A percentile compares a stretch with the other conserved stretches of the same genome.
Evolutionary conservation across 495 filamentous ascomycete genomes (phyloP).

Genomic region (Podospora comata): DNA sequence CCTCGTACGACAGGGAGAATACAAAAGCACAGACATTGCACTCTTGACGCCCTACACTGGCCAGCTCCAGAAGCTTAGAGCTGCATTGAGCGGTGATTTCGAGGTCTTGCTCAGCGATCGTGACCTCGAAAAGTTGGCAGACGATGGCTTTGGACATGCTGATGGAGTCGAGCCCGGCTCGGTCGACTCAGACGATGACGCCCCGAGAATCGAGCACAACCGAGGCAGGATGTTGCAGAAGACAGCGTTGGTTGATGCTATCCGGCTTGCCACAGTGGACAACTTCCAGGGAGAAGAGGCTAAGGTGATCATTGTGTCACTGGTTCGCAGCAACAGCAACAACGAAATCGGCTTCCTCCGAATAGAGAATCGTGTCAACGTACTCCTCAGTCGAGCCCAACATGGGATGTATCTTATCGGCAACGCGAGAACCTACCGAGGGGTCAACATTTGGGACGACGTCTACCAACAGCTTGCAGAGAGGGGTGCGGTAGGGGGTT

Average conservation of each 20-base stretch:
- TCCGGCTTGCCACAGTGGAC: conserved; percentile 78
- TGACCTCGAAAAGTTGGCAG: conserved; percentile 60
- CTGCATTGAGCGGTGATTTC: conserved; percentile 48
- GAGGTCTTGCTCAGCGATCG: conserved; percentile 65
- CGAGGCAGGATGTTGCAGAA: conserved; percentile 31
- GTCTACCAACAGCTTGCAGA: conserved; percentile 55
- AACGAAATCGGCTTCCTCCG: conserved; percentile 65
- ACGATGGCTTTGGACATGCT: conserved; percentile 39
- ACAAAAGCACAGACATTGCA: conserved; percentile 65
- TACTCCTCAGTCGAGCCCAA: conserved; percentile 67
- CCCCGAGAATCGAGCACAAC: no score
- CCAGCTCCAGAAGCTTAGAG: conserved; percentile 62
- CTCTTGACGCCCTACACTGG: conserved; percentile 75
- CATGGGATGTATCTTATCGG: conserved; percentile 87
- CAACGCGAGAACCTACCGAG: conserved; percentile 55
- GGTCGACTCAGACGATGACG: no score
- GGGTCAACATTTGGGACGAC: conserved; percentile 67
- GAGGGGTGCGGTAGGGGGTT: conserved; percentile 49
- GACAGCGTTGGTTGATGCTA: conserved; percentile 53
- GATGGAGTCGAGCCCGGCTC: background rate
- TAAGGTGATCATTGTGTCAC: conserved; percentile 74
- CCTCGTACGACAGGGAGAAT: conserved; percentile 66
- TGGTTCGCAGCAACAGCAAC: conserved; percentile 68
- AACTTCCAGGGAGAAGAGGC: conserved; percentile 86
- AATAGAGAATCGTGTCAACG: conserved; percentile 77